Base-by-base conservation (phyloP, 2,329 filamentous ascomycete genomes). In the Pezicula neosporulosa region DNA sequence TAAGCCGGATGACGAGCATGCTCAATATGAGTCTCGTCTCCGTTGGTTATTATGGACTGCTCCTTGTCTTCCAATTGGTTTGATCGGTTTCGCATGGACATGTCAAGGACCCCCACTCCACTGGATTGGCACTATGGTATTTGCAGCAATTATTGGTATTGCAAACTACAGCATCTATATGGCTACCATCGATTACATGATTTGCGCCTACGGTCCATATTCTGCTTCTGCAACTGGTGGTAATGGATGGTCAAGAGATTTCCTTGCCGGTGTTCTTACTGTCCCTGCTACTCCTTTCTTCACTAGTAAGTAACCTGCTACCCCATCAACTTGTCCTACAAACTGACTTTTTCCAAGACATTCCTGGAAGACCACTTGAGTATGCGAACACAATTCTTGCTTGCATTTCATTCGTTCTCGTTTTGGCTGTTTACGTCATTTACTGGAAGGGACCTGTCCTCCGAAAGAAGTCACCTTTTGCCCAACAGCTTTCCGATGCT, bases 131-230 rank as follows among this genome's bases (percentile, higher is more conserved):
- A 82, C 83, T 2, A 80, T 86, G 72, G 70, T 89, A 44, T 88
- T 85, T 56, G 76, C 78, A 1, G 76, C 75, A 15, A 72, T 88
- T 42, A 83, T 90, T 47, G 87, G 85, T 19, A 84, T 90, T 47
- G 86, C 86, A 50, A 90, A 90, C 62, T 87, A 86, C 39, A 56
- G 52, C 41, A 88, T 89, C 52, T 89, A 89, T 70, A 87, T 88
- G 82, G 83, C 85, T 1, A 88, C 85, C 1, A 87, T 89, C 56
- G 85, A 90, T 67, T 90, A 90, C 70, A 89, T 89, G 80, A 81
- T 89, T 35, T 85, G 83, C 52, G 83, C 86, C 0, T 89, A 90
- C 60, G 87, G 87, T 0, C 81, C 82, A 0, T 90, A 89, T 65
- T 82, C 85, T 2, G 86, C 87, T 1, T 89, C 85, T 0, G 87